These are phyloP conservation scores for Pleomassaria siparia DNA, from an alignment of 2,329 filamentous ascomycete genomes.

Conservation along the genomic window DNA sequence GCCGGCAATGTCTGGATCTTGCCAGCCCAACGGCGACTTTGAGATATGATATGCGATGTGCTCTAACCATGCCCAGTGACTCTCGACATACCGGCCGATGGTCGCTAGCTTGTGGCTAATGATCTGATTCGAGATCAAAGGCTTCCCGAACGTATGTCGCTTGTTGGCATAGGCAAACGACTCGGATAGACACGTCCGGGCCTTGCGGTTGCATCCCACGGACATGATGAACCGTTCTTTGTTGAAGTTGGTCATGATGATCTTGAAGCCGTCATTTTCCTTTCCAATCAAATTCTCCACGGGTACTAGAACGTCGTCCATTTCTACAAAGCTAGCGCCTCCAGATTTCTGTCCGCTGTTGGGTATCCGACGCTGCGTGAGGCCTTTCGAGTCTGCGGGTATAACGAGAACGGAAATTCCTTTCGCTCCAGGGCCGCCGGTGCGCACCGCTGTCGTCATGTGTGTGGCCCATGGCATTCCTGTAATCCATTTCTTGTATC, in stretches of 20 bases:
- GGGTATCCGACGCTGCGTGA: constrained; percentile 57
- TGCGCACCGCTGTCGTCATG: constrained; percentile 64
- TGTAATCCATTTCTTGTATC: constrained; percentile 70
- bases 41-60: constrained; percentile 60
- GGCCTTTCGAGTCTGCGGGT: constrained; percentile 52
- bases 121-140: constrained; percentile 60
- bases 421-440: constrained; percentile 54
- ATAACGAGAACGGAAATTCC: constrained; percentile 63
- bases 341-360: constrained; percentile 70
- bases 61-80: constrained; percentile 63
- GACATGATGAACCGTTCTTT: constrained; percentile 61
- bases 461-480: constrained; percentile 63
- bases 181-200: constrained; percentile 57
- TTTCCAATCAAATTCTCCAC: constrained; percentile 55
- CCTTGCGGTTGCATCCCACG: constrained; percentile 59
- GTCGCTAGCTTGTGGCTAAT: constrained; percentile 63
- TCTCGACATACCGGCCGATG: constrained; percentile 61
- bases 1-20: constrained; percentile 42
- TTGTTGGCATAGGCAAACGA: constrained; percentile 55
- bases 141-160: constrained; percentile 61
- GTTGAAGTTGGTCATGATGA: constrained; percentile 59
- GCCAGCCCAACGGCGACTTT: constrained; percentile 44
- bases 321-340: constrained; percentile 59
- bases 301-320: constrained; percentile 60
- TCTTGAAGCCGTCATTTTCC: constrained; percentile 58